Evolutionary conservation across 1,139 yeast genomes (phyloP), one percentile per base, ranked within the genome.

Genomic region (Candida tropicalis): DNA sequence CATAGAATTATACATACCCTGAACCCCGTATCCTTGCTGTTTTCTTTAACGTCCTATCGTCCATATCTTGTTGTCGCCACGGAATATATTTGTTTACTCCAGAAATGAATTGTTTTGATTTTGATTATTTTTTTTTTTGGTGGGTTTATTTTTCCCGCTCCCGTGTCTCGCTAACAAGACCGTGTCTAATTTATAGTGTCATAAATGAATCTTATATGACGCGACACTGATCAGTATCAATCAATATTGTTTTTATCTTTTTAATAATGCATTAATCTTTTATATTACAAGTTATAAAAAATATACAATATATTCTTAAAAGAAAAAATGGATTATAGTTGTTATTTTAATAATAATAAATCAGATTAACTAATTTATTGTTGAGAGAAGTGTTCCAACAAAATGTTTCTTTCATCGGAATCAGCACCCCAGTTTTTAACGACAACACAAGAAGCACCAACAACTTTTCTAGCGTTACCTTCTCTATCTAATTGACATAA

Each of bases 371-470:
- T n/a, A n/a, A 69, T 60, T 70, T 81, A 81, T 77, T 88, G 91
- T 75, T 87, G 88, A 68, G 96, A 85, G 77, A 93, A 90, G 84
- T 89, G 93, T 78, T 90, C 95, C 77, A 93, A 84, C 75, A 93
- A 86, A 77, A 89, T 87, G 82, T 84, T 81, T 82, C 98, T 91
- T 81, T 91, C 99, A 69, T 86, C 95, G 67, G 98, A 87, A 79
- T 91, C 97, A 71, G 90, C 96, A 87, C 99, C 99, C 98, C 98
- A 93, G 95, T 89, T 86, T 85, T 88, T 90, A 83, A 93, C 90
- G 68, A 93, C 99, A 70, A 93, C 98, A 78, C 96, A 93, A 67
- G 98, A 91, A 77, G 97, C 96, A 80, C 98, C 99, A 74, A 95
- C 99, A 67, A 93, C 98, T 90, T 93, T 93, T 84, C 98, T 90